Evolutionary conservation across 768 basidiomycete species (phyloP).

Genomic region (Antrodiella citrinella): DNA sequence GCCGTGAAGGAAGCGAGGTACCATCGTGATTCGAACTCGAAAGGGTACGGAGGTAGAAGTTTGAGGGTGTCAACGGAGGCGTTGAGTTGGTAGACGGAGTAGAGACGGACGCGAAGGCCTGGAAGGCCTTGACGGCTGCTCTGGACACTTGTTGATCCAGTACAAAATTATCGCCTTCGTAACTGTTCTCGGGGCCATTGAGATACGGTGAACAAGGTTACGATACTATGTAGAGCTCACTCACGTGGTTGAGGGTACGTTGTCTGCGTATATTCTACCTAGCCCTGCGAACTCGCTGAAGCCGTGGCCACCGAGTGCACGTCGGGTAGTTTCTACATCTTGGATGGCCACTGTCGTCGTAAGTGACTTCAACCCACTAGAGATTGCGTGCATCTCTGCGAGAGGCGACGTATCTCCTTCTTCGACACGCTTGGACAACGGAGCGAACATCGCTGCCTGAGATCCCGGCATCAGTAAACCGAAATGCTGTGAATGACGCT

Average conservation of each 20-base stretch:
- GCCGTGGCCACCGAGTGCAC: conserved; percentile 73
- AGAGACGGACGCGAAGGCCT: conserved; percentile 24
- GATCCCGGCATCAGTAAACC: not conserved
- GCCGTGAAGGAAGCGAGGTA: conserved; percentile 3
- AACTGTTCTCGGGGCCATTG: conserved; percentile 38
- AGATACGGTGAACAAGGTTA: not conserved
- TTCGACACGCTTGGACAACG: conserved; percentile 40
- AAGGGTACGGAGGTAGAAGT: conserved; percentile 50
- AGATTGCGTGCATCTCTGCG: conserved; percentile 65
- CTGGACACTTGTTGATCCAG: conserved; percentile 69
- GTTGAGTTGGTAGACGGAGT: conserved; percentile 14
- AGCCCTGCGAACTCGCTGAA: conserved; percentile 64
- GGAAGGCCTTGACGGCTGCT: conserved; percentile 56
- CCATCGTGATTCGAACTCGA: not conserved
- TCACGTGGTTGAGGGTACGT: conserved; percentile 57
- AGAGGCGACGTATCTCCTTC: conserved; percentile 53
- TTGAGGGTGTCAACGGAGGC: conserved; percentile 36
- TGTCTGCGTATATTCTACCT: conserved; percentile 56
- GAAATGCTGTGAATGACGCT: not conserved
- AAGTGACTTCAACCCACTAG: conserved; percentile 61
- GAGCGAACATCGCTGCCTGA: conserved; percentile 43
- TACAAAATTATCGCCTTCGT: conserved; percentile 76
- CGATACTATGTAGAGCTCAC: conserved; percentile 14
- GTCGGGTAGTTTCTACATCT: conserved; percentile 57
- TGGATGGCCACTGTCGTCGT: conserved; percentile 42